phyloP scores from a whole-genome alignment of 352 stramenopile genomes.

The Globisporangium camurandrum region DNA sequence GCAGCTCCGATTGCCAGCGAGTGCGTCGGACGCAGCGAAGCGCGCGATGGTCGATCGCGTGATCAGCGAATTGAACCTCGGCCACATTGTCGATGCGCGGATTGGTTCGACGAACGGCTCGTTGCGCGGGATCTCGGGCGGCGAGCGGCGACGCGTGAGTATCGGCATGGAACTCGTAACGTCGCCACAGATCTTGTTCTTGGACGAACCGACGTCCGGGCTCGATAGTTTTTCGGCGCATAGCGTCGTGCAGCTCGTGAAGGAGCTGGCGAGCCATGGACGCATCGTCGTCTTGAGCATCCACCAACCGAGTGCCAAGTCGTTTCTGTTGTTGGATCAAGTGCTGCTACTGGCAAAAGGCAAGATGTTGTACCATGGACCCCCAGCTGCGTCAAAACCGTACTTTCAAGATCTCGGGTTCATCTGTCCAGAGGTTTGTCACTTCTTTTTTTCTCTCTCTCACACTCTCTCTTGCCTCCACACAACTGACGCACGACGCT shows the following conservation, averaged over 20 bases:
- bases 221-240: conserved; percentile 89
- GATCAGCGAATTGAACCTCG: conserved; percentile 65
- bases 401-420: conserved; percentile 66
- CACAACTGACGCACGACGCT: too few relatives aligned
- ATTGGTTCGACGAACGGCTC: conserved; percentile 40
- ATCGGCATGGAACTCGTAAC: conserved; percentile 93
- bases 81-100: conserved; percentile 47
- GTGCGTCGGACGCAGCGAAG: conserved; percentile 43
- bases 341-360: conserved; percentile 87
- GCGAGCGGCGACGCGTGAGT: conserved; percentile 88
- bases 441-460: too few relatives aligned
- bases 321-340: conserved; percentile 87
- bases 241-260: conserved; percentile 86
- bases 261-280: conserved; percentile 71
- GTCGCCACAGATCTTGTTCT: conserved; percentile 77
- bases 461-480: too few relatives aligned
- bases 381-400: conserved; percentile 32
- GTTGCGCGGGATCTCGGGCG: conserved; percentile 88
- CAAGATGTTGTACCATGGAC: conserved; percentile 54
- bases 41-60: conserved; percentile 61
- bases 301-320: conserved; percentile 87
- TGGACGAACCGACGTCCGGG: conserved; percentile 91
- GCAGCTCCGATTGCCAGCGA: conserved; percentile 53
- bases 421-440: conserved; percentile 50
- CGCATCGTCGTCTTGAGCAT: conserved; percentile 83